Evolutionary conservation across 1,139 yeast genomes (phyloP).

Genomic region (Taphrina flavorubra): DNA sequence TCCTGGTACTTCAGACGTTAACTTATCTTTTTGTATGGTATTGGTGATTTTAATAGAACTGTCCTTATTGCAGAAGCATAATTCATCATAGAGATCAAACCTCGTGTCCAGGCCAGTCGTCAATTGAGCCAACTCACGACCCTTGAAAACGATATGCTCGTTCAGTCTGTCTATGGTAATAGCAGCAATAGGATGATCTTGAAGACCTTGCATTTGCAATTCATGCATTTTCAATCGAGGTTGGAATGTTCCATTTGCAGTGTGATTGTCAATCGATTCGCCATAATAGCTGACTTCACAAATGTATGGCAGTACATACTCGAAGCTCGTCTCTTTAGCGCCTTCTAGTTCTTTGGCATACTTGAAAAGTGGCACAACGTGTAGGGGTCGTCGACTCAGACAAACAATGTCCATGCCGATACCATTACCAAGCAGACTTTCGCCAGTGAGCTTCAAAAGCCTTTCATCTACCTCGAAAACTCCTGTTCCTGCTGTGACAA

Average conservation of each 20-base stretch:
- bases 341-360: conserved; percentile 56
- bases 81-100: conserved; percentile 31
- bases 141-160: conserved; percentile 34
- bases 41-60: neutral
- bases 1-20: conserved; percentile 12
- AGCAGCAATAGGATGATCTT: conserved; percentile 82
- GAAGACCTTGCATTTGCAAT: conserved; percentile 96
- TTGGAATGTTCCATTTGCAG: conserved; percentile 65
- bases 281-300: conserved; percentile 38
- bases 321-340: conserved; percentile 10
- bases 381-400: conserved; percentile 87
- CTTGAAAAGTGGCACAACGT: conserved; percentile 85
- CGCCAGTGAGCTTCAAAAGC: conserved; percentile 73
- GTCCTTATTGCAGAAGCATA: conserved; percentile 17
- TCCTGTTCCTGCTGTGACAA: conserved; percentile 92
- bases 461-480: conserved; percentile 88
- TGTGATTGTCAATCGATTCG: conserved; percentile 8
- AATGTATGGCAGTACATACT: conserved; percentile 34
- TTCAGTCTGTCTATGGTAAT: conserved; percentile 65
- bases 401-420: conserved; percentile 88
- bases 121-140: conserved; percentile 13
- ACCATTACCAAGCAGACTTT: conserved; percentile 75
- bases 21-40: neutral
- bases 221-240: conserved; percentile 94
- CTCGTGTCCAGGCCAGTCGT: conserved; percentile 21